Conservation (phyloP, 768 basidiomycete species). For the Tricholoma furcatifolium region DNA sequence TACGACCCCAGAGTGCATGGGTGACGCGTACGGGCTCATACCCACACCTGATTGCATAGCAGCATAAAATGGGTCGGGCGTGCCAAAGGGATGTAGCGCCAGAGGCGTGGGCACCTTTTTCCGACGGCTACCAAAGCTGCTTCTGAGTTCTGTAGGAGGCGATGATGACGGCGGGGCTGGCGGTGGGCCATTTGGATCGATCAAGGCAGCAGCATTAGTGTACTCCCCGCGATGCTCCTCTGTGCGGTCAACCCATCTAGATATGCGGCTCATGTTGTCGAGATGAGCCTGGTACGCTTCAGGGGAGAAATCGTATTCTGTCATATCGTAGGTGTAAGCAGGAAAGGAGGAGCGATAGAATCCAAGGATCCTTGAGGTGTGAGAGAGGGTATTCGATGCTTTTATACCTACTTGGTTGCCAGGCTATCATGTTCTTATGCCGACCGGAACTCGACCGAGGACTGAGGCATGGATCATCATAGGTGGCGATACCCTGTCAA, state of each 20-base stretch:
- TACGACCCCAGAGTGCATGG: conserved; percentile 7
- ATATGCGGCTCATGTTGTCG: conserved; percentile 20
- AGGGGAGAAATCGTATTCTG: conserved; percentile 25
- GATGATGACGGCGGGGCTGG: not conserved
- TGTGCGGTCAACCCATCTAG: conserved; percentile 19
- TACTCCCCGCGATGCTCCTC: conserved; percentile 18
- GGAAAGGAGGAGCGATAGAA: not conserved
- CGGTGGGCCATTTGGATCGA: not conserved
- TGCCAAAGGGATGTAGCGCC: conserved; percentile 11
- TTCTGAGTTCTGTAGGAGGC: conserved; percentile 1
- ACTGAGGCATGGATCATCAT: not conserved
- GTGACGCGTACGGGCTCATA: conserved; percentile 8
- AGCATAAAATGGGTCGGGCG: conserved; percentile 6
- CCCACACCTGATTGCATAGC: conserved; percentile 1
- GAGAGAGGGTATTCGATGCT: not conserved
- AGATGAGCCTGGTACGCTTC: conserved; percentile 19
- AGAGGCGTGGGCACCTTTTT: conserved; percentile 14
- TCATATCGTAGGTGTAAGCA: conserved; percentile 12
- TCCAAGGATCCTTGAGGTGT: conserved; percentile 1
- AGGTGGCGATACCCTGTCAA: conserved; percentile 7
- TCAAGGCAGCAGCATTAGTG: conserved; percentile 19
- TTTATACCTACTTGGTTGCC: conserved; percentile 13
- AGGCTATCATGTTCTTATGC: conserved; percentile 12
- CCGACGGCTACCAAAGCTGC: conserved; percentile 3
- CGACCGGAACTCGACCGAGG: conserved; percentile 4